Percentiles rank a stretch among this genome's conserved stretches.
These are phyloP conservation scores for Leccinum truebloodii DNA, from an alignment of 768 basidiomycete species.

Conservation along the genomic window DNA sequence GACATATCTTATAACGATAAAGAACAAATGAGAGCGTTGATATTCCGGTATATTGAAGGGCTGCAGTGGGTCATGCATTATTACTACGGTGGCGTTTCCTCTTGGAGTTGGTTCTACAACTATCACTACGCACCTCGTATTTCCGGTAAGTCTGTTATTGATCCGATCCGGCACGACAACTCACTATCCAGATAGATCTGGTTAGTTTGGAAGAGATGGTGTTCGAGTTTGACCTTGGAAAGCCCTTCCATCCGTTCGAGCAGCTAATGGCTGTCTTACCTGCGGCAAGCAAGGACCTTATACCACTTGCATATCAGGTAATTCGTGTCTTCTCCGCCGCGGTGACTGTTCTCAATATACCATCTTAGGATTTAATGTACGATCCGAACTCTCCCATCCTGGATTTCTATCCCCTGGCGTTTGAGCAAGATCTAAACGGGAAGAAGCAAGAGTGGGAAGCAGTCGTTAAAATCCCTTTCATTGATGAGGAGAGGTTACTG, in stretches of 20 bases:
- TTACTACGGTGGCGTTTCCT: constrained; percentile 95
- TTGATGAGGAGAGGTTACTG: constrained; percentile 77
- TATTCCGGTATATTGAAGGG: constrained; percentile 86
- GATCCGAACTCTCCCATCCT: constrained; percentile 82
- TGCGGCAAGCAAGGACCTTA: constrained; percentile 82
- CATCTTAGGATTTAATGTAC: constrained; percentile 81
- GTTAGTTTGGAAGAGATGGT: constrained; percentile 67
- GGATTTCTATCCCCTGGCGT: constrained; percentile 92
- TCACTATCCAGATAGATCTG: constrained; percentile 45
- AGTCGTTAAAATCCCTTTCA: constrained; percentile 98
- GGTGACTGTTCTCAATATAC: constrained; percentile 1
- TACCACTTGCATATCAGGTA: constrained; percentile 86
- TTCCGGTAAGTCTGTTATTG: constrained; percentile 59
- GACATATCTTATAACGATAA: constrained; percentile 75
- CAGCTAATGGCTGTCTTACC: constrained; percentile 99
- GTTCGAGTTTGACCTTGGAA: constrained; percentile 87
- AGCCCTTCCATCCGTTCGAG: constrained; percentile 90
- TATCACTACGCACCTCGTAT: constrained; percentile 98
- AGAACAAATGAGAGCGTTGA: constrained; percentile 66
- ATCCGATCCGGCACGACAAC: neutral
- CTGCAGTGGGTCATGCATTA: constrained; percentile 99
- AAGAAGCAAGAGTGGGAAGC: constrained; percentile 99
- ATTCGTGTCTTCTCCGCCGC: neutral
- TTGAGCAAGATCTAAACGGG: constrained; percentile 93
- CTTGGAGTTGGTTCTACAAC: constrained; percentile 99